These are phyloP conservation scores for Aureobasidium sp. DNA, from an alignment of 2,329 filamentous ascomycete genomes.

Conservation along the genomic window DNA sequence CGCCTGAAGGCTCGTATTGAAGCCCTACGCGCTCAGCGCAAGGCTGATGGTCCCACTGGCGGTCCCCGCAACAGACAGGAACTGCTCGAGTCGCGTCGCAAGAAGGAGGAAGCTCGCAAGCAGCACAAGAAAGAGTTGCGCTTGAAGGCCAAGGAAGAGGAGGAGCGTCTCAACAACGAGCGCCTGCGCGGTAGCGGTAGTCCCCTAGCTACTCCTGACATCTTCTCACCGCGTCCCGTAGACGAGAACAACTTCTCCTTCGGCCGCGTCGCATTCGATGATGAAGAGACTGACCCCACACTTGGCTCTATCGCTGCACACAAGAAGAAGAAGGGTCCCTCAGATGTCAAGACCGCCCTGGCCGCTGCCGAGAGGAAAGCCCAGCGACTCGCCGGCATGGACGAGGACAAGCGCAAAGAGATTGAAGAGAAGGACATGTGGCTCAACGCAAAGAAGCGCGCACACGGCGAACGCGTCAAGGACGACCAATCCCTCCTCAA, in stretches of 20 bases:
- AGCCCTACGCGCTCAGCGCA: constrained; percentile 73
- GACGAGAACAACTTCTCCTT: constrained; percentile 70
- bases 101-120: constrained; percentile 80
- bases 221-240: constrained; percentile 37
- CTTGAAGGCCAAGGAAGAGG: constrained; percentile 68
- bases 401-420: constrained; percentile 72
- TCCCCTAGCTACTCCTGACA: constrained; percentile 38
- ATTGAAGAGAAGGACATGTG: constrained; percentile 91
- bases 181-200: constrained; percentile 52
- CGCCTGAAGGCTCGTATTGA: constrained; percentile 78
- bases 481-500: constrained; percentile 83
- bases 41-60: constrained; percentile 77
- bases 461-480: constrained; percentile 79
- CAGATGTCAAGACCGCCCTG: constrained; percentile 79
- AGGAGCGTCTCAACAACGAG: constrained; percentile 52
- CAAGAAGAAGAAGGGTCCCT: constrained; percentile 71
- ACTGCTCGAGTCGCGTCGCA: constrained; percentile 78
- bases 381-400: constrained; percentile 65
- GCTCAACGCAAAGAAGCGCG: constrained; percentile 82
- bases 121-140: constrained; percentile 82
- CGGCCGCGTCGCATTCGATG: constrained; percentile 88
- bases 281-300: constrained; percentile 67
- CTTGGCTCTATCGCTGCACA: constrained; percentile 51
- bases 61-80: constrained; percentile 82
- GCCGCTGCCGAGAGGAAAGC: constrained; percentile 79